These are phyloP conservation scores for Geosmithia flava DNA, from an alignment of 2,329 filamentous ascomycete species.

Conservation along the genomic window DNA sequence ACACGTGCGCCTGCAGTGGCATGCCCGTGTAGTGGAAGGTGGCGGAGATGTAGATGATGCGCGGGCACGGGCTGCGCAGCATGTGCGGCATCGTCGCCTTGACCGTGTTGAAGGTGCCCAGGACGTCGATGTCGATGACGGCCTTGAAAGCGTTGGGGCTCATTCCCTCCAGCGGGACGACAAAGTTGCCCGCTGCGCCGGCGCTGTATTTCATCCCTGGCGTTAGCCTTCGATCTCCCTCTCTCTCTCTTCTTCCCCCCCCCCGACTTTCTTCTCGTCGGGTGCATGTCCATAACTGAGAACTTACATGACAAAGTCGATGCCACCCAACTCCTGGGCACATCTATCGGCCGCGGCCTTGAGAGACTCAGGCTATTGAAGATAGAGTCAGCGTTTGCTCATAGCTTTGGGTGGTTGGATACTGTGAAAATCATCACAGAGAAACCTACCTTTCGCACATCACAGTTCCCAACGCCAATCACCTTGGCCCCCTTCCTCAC, in stretches of 20 bases:
- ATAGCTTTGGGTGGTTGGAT: too few relatives aligned
- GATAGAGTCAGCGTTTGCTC: background rate
- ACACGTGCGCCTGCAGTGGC: conserved; percentile 80
- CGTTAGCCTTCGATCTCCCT: background rate
- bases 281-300: too few relatives aligned
- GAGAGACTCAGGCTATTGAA: conserved; percentile 43
- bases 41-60: conserved; percentile 82
- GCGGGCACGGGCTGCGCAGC: conserved; percentile 59
- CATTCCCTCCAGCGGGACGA: conserved; percentile 72
- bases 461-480: conserved; percentile 68
- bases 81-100: conserved; percentile 84
- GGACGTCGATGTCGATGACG: conserved; percentile 91
- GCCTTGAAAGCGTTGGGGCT: conserved; percentile 85
- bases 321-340: conserved; percentile 68
- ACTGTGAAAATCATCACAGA: too few relatives aligned
- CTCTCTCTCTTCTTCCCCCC: background rate
- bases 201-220: conserved; percentile 43
- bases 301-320: conserved; percentile 83
- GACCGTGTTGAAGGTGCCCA: conserved; percentile 89
- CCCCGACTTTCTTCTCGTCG: background rate
- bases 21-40: conserved; percentile 84
- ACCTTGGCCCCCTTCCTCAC: conserved; percentile 71
- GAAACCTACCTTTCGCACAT: conserved; percentile 58
- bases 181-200: conserved; percentile 90
- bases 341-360: conserved; percentile 67